Evolutionary conservation across 2,329 filamentous ascomycete species (phyloP), one percentile per base, ranked within the genome.

Genomic region (Incumbomyces lentus): DNA sequence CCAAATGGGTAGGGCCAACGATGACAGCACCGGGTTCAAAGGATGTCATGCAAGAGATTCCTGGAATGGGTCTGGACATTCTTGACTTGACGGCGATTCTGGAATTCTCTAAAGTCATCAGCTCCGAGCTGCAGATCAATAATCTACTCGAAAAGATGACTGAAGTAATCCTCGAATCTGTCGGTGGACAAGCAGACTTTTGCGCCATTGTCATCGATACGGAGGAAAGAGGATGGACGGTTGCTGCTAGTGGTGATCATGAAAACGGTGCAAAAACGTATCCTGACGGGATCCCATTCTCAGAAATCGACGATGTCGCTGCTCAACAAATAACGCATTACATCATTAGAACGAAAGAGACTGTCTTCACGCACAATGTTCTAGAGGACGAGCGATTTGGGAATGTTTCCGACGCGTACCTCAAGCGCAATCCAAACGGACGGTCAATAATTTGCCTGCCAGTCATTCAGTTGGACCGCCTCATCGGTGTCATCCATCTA

Each of bases 351-450:
- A 82, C 79, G 51, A 72, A 73, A 46, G 78, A 82, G 53, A 71
- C 71, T n/a, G 75, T 82, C 2, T 77, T 81, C 42, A 67, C 81
- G 11, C 76, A 78, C 46, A 81, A 81, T 50, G 66, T 82, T 2
- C 66, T 81, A 1, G 76, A 82, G 36, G 79, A 82, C 53, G 79
- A 82, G 52, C 70, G 79, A 3, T 82, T 82, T 53, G 75, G 75
- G 16, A 80, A 78, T 47, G 75, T 80, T 8, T 72, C 69, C 5
- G 71, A 76, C 13, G 64, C 71, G 0, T 81, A 79, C 57, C 64
- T 76, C 13, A 64, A 69, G 38, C 64, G 70, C 37, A 73, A 78
- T 52, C 76, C 76, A 0, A 66, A 73, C 3, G 76, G 78, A 17
- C 72, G 73, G 49, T 76, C 77, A 14, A 73, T 81, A 30, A 80